phyloP scores from a whole-genome alignment of 2,329 filamentous ascomycete species.

The Sporothrix globosa region DNA sequence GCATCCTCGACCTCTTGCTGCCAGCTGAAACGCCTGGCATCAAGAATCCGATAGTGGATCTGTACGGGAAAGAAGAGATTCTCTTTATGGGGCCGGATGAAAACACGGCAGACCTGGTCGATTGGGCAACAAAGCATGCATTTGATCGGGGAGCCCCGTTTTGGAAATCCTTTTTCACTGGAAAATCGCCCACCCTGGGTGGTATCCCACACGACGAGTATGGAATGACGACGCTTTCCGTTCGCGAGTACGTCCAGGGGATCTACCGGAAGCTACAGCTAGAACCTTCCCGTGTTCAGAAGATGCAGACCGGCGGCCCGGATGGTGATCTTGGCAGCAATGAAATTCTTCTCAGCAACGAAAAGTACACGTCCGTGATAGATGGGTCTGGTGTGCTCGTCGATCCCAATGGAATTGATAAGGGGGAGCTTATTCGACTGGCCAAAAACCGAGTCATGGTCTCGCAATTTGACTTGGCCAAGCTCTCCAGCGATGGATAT shows the following conservation, averaged over 20 bases:
- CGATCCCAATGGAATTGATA: slow-evolving; percentile 87
- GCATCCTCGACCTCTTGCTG: slow-evolving; percentile 90
- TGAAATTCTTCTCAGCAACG: slow-evolving; percentile 92
- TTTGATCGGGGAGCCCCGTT: slow-evolving; percentile 84
- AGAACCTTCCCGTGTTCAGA: slow-evolving; percentile 80
- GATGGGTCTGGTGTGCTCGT: slow-evolving; percentile 94
- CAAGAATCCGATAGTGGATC: slow-evolving; percentile 97
- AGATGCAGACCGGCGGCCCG: slow-evolving; percentile 96
- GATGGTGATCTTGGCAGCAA: slow-evolving; percentile 97
- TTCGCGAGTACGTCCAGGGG: slow-evolving; percentile 92
- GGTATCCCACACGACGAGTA: slow-evolving; percentile 96
- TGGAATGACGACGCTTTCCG: slow-evolving; percentile 96
- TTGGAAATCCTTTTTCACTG: slow-evolving; percentile 99
- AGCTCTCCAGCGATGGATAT: slow-evolving; percentile 86
- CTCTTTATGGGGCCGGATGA: slow-evolving; percentile 98
- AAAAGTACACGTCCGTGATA: slow-evolving; percentile 95
- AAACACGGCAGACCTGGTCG: slow-evolving; percentile 95
- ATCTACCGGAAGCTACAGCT: slow-evolving; percentile 96
- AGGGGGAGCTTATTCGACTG: slow-evolving; percentile 77
- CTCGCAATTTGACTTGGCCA: slow-evolving; percentile 77
- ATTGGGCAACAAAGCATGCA: slow-evolving; percentile 98
- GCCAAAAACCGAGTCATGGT: slow-evolving; percentile 91
- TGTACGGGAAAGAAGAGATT: slow-evolving; percentile 94
- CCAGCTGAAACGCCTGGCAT: slow-evolving; percentile 91
- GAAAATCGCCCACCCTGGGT: slow-evolving; percentile 93